Evolutionary conservation across 805 yeast species (phyloP), one percentile per base, ranked within the genome.

Genomic region (Zygotorulaspora sp.): DNA sequence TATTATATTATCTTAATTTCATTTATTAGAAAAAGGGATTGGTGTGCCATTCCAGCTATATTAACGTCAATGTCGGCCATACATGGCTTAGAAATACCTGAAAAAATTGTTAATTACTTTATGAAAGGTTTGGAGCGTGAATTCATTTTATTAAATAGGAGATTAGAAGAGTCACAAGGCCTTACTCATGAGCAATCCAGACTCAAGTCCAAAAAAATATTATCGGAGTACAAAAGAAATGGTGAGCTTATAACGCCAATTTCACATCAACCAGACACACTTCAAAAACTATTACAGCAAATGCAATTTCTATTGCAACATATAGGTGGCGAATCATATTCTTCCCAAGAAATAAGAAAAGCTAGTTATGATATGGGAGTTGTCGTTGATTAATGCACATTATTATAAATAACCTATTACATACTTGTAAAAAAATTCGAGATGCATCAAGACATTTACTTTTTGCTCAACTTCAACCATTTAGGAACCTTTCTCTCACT

Each of bases 401-500:
- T n/a, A n/a, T n/a, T n/a, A n/a, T n/a, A n/a, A n/a, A n/a, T n/a
- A 21, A 21, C 23, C 7, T 21, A 8, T 21, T 21, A 21, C 9
- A 21, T 26, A 26, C 30, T 26, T 26, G 30, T 26, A 26, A 26
- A 12, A 12, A 26, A 26, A 26, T 10, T 12, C 11, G 13, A 26
- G 9, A 12, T 32, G 8, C 14, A 14, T 21, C 22, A 27, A 21
- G 29, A 36, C 24, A 15, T 27, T 40, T 45, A 63, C 43, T 63
- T 63, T 40, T 66, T 68, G 13, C 68, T 59, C 15, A 67, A 32
- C 36, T 61, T 66, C 31, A 68, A 47, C 69, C 71, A 67, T 37
- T 62, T 67, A 9, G 72, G 71, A 2, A 62, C 40, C 34, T 62
- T 60, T 35, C 57, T 55, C 6, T 40, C 22, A 18, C 52, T 22